Conservation (phyloP, 73 alveolate species). For the Paramecium tetraurelia region DNA sequence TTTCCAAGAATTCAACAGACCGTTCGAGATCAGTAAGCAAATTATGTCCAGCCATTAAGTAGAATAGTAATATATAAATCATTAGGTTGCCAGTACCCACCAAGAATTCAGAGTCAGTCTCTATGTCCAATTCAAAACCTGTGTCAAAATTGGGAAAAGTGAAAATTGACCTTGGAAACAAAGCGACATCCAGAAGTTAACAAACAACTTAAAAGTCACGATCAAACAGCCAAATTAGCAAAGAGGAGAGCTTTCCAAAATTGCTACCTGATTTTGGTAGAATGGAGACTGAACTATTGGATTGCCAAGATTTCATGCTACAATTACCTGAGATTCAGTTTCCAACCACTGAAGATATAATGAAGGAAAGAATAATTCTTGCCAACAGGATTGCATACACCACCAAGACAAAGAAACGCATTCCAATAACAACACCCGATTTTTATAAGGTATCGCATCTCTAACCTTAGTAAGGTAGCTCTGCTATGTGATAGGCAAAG, state of each 20-base stretch:
- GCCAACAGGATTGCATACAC: constrained; percentile 50
- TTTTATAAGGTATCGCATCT: constrained; percentile 56
- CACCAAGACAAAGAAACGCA: constrained; percentile 45
- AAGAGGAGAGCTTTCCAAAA: constrained; percentile 16
- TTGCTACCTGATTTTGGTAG: constrained; percentile 42
- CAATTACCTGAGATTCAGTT: constrained; percentile 20
- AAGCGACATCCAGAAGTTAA: constrained; percentile 23
- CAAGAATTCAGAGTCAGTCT: not conserved
- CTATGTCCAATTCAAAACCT: not conserved
- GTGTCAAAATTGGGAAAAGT: constrained; percentile 12
- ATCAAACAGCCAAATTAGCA: not conserved
- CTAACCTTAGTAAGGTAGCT: constrained; percentile 50
- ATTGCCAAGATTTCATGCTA: constrained; percentile 28
- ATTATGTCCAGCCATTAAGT: constrained; percentile 16
- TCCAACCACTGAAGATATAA: constrained; percentile 51
- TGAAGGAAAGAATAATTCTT: constrained; percentile 55
- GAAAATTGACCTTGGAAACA: constrained; percentile 37
- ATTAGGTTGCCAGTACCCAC: not conserved
- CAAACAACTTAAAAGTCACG: not conserved
- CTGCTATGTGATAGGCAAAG: constrained; percentile 88
- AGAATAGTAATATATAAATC: not conserved
- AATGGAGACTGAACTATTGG: constrained; percentile 42
- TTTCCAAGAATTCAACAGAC: not conserved
- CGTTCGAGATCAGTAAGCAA: constrained; percentile 20
- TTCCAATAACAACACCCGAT: constrained; percentile 59